Conservation (phyloP, 495 filamentous ascomycete genomes). For the Xylaria grammica region DNA sequence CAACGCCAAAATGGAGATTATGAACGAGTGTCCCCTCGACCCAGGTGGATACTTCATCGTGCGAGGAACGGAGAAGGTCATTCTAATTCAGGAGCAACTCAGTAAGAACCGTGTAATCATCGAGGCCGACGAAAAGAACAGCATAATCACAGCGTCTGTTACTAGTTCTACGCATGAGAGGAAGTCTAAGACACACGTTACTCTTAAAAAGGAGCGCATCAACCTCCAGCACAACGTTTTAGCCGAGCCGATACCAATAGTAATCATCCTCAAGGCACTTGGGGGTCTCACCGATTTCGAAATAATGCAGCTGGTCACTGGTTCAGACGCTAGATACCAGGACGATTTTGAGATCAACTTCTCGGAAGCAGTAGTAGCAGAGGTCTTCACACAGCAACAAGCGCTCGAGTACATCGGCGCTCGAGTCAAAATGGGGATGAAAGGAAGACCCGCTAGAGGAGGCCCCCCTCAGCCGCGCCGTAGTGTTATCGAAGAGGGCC, state of each 20-base stretch:
- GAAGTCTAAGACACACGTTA: conserved; percentile 95
- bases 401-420: conserved; percentile 89
- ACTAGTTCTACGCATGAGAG: conserved; percentile 96
- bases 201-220: conserved; percentile 88
- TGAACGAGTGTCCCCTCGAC: conserved; percentile 94
- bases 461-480: conserved; percentile 52
- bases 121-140: conserved; percentile 86
- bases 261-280: conserved; percentile 89
- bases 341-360: conserved; percentile 95
- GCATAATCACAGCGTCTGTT: conserved; percentile 93
- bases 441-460: conserved; percentile 49
- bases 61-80: conserved; percentile 90
- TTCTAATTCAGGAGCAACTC: conserved; percentile 95
- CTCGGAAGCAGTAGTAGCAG: conserved; percentile 81
- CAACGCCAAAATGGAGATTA: conserved; percentile 79
- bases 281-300: conserved; percentile 93
- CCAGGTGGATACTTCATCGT: conserved; percentile 96
- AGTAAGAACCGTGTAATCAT: conserved; percentile 99
- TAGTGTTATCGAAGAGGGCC: conserved; percentile 81
- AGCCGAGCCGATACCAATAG: conserved; percentile 89
- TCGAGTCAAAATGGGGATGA: conserved; percentile 81
- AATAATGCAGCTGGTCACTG: conserved; percentile 85
- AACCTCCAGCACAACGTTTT: conserved; percentile 92
- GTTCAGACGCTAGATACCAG: conserved; percentile 82
- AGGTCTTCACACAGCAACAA: conserved; percentile 89